Evolutionary conservation across 2,329 filamentous ascomycete genomes (phyloP).

Genomic region (Aureobasidium pullulans): DNA sequence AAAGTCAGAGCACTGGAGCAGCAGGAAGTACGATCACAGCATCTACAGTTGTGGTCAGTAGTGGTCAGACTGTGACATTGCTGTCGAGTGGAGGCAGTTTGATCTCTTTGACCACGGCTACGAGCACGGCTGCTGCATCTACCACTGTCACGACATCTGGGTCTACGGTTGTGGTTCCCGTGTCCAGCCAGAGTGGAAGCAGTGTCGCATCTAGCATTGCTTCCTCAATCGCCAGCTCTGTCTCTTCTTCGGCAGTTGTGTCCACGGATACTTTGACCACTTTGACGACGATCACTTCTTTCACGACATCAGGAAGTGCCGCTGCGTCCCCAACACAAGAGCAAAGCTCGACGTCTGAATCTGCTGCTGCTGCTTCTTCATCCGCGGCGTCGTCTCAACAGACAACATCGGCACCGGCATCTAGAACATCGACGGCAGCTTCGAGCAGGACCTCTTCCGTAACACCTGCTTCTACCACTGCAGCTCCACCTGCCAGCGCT

Average conservation of each 20-base stretch:
- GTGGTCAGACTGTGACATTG: not conserved
- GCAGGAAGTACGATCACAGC: not conserved
- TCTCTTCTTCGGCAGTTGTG: not conserved
- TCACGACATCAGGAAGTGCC: not conserved
- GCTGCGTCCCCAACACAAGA: not conserved
- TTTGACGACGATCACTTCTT: not conserved
- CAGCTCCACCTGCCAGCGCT: not conserved
- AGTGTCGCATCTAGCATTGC: too few relatives aligned
- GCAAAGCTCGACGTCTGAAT: not conserved
- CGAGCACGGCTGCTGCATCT: not conserved
- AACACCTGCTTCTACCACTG: not conserved
- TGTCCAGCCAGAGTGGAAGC: conserved; percentile 6
- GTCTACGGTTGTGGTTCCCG: not conserved
- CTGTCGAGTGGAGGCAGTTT: not conserved
- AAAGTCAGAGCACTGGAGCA: not conserved
- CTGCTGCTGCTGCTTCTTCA: not conserved
- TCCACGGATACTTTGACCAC: not conserved
- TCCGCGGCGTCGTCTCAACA: not conserved
- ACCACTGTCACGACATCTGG: not conserved
- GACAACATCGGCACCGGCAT: not conserved
- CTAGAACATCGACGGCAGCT: not conserved
- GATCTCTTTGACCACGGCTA: not conserved
- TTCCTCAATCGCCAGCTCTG: not conserved
- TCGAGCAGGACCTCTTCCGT: not conserved
- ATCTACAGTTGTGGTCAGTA: not conserved